Conservation (phyloP, 2,329 filamentous ascomycete genomes). For the Fonsecaea erecta region DNA sequence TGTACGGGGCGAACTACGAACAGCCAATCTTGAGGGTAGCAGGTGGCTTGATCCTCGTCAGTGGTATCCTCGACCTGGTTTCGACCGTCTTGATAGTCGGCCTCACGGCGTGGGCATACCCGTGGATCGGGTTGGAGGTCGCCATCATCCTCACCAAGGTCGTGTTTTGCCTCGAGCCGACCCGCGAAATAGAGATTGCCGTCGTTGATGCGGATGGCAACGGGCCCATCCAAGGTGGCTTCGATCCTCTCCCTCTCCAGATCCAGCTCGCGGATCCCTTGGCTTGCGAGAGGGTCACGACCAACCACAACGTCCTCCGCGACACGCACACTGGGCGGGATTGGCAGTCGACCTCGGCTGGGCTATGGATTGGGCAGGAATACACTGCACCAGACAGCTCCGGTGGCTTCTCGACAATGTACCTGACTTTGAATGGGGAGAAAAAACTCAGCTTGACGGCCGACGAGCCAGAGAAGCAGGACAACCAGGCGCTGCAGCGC, state of each 20-base stretch:
- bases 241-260: neutral
- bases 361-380: slow-evolving; percentile 9
- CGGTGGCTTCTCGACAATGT: slow-evolving; percentile 2
- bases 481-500: slow-evolving; percentile 13
- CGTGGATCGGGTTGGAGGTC: slow-evolving; percentile 13
- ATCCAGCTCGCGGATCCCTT: neutral
- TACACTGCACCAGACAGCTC: neutral
- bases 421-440: neutral
- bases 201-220: neutral
- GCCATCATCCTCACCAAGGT: slow-evolving; percentile 15
- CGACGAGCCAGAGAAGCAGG: slow-evolving; percentile 6
- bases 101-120: slow-evolving; percentile 11
- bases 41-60: slow-evolving; percentile 7
- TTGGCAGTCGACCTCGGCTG: slow-evolving; percentile 16
- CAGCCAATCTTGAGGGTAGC: slow-evolving; percentile 10
- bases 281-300: neutral
- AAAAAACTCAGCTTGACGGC: slow-evolving; percentile 3
- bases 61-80: slow-evolving; percentile 4
- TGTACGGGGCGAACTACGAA: slow-evolving; percentile 13
- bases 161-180: slow-evolving; percentile 13
- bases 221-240: neutral
- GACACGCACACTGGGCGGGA: slow-evolving; percentile 2
- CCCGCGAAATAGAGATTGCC: slow-evolving; percentile 15
- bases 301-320: neutral
- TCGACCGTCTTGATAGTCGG: slow-evolving; percentile 15